Evolutionary conservation across 169 alveolate species (phyloP), one percentile per base, ranked within the genome.

Genomic region (Plasmodium billcollinsi): DNA sequence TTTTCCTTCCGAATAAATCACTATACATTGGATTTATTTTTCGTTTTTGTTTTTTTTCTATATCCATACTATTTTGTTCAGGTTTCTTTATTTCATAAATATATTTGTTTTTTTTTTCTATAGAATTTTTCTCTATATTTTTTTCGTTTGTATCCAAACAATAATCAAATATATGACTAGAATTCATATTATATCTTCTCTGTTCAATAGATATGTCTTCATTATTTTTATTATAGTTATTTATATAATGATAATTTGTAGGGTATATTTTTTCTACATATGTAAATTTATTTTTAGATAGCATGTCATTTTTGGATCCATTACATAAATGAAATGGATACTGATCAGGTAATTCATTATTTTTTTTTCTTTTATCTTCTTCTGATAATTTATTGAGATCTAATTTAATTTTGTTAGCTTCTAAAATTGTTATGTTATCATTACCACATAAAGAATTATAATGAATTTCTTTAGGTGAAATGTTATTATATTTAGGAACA

Each of bases 111-210:
- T 20, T 78, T 50, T 54, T 66, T 43, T 66, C 26, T 9, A 33
- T 45, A n/a, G 20, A 7, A 52, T 15, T n/a, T 59, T 83, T 43
- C 49, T 21, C 26, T 15, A 39, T n/a, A 2, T 33, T 29, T 26
- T 59, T 47, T 20, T 70, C 69, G 8, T 58, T 70, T 15, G 69
- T 45, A 24, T 85, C 73, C 45, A 18, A 59, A 59, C 71, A 39
- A 70, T 52, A 85, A 47, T 85, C 91, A 85, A 85, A 85, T 9
- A 85, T 85, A 71, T 85, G 91, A 85, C 91, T 85, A 15, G 91
- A 85, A 29, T 85, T 29, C 91, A 85, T 85, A 20, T 85, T 39
- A 45, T 70, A 11, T 85, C 91, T 85, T 59, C 85, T 70, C 47
- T 85, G 69, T 50, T 54, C 74, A 2, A 85, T n/a, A 18, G 91